Base-by-base conservation (phyloP, 2,329 filamentous ascomycete genomes). In the Curvularia verruculosa region DNA sequence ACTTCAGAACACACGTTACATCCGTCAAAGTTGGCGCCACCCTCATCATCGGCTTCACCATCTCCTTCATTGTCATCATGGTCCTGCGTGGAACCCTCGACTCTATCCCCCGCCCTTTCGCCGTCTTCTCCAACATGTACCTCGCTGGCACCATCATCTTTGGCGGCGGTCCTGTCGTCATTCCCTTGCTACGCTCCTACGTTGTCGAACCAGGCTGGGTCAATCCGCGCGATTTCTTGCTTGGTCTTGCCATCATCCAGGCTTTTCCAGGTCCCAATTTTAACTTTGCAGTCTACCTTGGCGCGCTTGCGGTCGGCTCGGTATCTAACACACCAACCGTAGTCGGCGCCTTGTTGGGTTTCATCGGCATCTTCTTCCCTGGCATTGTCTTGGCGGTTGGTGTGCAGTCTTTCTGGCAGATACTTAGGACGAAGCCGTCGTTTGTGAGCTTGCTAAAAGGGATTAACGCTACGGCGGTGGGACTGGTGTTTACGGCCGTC, bases 71-170 rank as follows among this genome's bases (percentile, higher is more conserved):
- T 47, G 65, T 77, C 1, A 69, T 89, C 21, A 83, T 90, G 70
- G 78, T 84, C 15, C 34, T 81, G 70, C 73, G 80, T 67, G 59
- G 74, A 76, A 46, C 76, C 2, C 47, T 82, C 9, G 4, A 34
- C 10, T 56, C 73, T 0, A 40, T 75, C 0, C 79, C 84, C 0
- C 74, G 86, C 0, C 73, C 82, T 0, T 85, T 86, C 63, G 79
- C 83, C 46, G 81, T 92, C 23, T 91, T 92, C 65, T 81, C 87
- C 5, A 91, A 90, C 71, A 84, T 92, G 76, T 91, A 88, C 66
- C 84, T 91, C 0, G 89, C 89, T 0, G 89, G 89, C 0, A 91
- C 89, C 1, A 79, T 81, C 57, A 80, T 81, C 57, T 80, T 81
- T 61, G 79, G 78, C 26, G 79, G 78, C 36, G 78, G 78, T 0